Conservation (phyloP, 2,329 filamentous ascomycete genomes). For the Botrytis paeoniae region DNA sequence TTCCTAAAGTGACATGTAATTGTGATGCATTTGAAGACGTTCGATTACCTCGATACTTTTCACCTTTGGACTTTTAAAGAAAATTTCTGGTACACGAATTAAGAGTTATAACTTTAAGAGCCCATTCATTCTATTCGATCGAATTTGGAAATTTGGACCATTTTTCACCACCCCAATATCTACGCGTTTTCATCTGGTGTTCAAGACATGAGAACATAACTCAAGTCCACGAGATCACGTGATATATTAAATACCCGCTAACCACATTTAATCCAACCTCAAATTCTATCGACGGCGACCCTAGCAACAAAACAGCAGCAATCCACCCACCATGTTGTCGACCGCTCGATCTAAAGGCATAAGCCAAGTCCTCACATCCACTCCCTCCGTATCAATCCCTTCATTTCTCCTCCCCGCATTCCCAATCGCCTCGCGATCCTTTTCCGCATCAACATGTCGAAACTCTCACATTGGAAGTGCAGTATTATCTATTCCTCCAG, state of each 20-base stretch:
- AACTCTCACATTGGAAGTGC: slow-evolving; percentile 83
- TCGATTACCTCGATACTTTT: neutral
- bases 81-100: neutral
- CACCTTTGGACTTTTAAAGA: neutral
- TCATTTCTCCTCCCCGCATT: slow-evolving; percentile 72
- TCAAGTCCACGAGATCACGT: slow-evolving; percentile 1
- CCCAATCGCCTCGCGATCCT: slow-evolving; percentile 53
- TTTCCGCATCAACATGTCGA: slow-evolving; percentile 67
- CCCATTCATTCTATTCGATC: neutral
- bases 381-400: slow-evolving; percentile 56
- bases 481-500: slow-evolving; percentile 75
- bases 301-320: neutral
- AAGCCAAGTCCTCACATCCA: slow-evolving; percentile 52
- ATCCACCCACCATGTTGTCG: slow-evolving; percentile 55
- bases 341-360: slow-evolving; percentile 60
- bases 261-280: slow-evolving; percentile 8
- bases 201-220: neutral
- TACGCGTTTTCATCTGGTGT: neutral
- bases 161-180: neutral
- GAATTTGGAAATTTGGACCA: neutral
- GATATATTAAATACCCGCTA: neutral
- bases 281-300: slow-evolving; percentile 16
- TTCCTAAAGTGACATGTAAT: slow-evolving; percentile 3
- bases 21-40: neutral
- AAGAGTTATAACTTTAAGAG: neutral